Base-by-base conservation (phyloP, 2,329 filamentous ascomycete species). In the Ceratocystis colombiana region DNA sequence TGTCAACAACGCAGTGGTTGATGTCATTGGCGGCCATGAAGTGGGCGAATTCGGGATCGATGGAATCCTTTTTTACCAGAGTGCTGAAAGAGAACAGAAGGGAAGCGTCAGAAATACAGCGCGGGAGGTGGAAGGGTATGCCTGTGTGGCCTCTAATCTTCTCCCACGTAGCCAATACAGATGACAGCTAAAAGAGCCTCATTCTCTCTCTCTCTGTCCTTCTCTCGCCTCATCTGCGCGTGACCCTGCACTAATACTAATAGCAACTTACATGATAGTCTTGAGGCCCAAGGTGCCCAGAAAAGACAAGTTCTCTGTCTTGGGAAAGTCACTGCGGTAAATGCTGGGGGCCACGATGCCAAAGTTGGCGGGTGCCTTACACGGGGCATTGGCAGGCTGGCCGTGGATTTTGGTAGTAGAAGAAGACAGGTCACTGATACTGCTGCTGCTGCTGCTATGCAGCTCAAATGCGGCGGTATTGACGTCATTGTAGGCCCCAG, bases 301-400 rank as follows among this genome's bases (percentile, higher is more conserved):
- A 72, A 88, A 93, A 2, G 79, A 78, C 69, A 88, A 88, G 72
- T 96, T 87, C 66, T 86, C 81, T 4, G 80, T 75, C 68, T 84
- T 78, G 2, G 92, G 92, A 73, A 91, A 96, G 70, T 87, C 88
- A 75, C 89, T 93, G 64, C 92, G 84, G 73, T 90, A 96, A 33
- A 96, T 80, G 7, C 87, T 86, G 5, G 85, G 82, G 22, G 87
- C 77, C 22, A 96, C 87, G 33, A 84, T 77, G 20, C 88, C 89
- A 75, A 93, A 96, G 73, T 96, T 96, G 77, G 71, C 1, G 89
- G 88, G 5, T 75, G 71, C 12, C 74, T 73, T 46, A 69, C 67
- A 28, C 45, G 7, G 33, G 20, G 2, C 50, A 25, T 12, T 22
- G 50, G 8, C 50, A 25, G 50, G 6, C 46, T 20, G 12, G 46